Percentiles rank a stretch among this genome's conserved stretches.
phyloP scores from a whole-genome alignment of 192 early-diverging fungal genomes.

The Irineochytrium annulatum region DNA sequence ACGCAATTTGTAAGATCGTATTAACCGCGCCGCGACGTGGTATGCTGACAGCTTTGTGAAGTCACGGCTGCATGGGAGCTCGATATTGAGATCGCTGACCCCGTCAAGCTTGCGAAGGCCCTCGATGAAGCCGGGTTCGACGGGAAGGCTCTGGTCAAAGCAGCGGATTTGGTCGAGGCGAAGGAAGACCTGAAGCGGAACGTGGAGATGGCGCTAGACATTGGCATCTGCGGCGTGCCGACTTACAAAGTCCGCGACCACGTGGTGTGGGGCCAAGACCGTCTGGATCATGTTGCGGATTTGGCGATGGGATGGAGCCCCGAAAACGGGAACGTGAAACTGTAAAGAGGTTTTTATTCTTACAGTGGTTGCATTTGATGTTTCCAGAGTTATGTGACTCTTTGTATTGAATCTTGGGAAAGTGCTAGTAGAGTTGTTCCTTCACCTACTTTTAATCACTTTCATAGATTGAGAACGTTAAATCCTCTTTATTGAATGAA shows the following conservation, averaged over 20 bases:
- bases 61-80: conserved; percentile 3
- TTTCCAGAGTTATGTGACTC: too few relatives aligned
- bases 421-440: too few relatives aligned
- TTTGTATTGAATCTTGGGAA: too few relatives aligned
- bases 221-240: conserved; percentile 15
- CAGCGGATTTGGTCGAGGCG: background rate
- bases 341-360: too few relatives aligned
- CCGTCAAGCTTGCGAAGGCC: background rate
- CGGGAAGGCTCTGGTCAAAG: background rate
- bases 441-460: too few relatives aligned
- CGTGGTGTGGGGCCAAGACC: conserved; percentile 22
- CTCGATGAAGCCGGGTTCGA: background rate
- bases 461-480: too few relatives aligned
- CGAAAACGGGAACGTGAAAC: background rate
- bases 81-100: conserved; percentile 8
- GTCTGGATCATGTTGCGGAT: conserved; percentile 12
- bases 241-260: conserved; percentile 11
- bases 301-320: background rate
- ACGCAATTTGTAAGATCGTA: conserved; percentile 1
- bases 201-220: background rate
- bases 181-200: conserved; percentile 19
- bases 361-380: too few relatives aligned
- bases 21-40: too few relatives aligned
- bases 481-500: too few relatives aligned
- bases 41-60: background rate